Conservation (phyloP, 306 rosid genomes). For the Carpinus fangiana region DNA sequence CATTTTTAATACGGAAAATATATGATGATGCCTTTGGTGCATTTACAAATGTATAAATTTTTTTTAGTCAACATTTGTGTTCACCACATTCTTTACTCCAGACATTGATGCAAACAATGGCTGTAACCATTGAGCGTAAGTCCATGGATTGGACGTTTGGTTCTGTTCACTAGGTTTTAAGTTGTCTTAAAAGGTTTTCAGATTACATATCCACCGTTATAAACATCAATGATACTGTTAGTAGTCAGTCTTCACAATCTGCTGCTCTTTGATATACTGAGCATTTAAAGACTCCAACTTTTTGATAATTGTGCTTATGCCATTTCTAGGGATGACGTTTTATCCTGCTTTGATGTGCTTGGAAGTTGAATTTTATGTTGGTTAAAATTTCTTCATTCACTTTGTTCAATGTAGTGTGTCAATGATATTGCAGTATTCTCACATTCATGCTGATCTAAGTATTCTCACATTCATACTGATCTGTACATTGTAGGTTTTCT, state of each 20-base stretch:
- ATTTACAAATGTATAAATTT: not conserved
- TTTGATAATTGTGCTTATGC: not conserved
- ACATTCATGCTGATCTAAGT: conserved; percentile 22
- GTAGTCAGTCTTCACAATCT: not conserved
- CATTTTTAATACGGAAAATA: not conserved
- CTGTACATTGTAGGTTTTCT: conserved; percentile 61
- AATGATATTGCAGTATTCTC: conserved; percentile 25
- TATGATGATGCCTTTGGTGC: not conserved
- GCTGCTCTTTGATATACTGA: not conserved
- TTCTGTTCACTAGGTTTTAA: not conserved
- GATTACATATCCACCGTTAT: not conserved
- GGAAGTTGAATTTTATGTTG: not conserved
- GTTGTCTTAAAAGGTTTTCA: not conserved
- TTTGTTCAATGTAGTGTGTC: conserved; percentile 1
- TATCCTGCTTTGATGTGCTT: not conserved
- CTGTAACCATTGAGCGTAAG: not conserved
- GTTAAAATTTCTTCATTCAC: not conserved
- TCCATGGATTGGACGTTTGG: not conserved
- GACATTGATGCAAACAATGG: not conserved
- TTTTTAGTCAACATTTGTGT: not conserved
- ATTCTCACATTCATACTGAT: conserved; percentile 26
- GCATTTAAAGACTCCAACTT: not conserved
- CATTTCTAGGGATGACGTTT: not conserved
- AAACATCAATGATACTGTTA: not conserved
- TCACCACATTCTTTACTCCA: not conserved